Evolutionary conservation across 2,329 filamentous ascomycete genomes (phyloP).

Genomic region (Sporothrix schenckii): DNA sequence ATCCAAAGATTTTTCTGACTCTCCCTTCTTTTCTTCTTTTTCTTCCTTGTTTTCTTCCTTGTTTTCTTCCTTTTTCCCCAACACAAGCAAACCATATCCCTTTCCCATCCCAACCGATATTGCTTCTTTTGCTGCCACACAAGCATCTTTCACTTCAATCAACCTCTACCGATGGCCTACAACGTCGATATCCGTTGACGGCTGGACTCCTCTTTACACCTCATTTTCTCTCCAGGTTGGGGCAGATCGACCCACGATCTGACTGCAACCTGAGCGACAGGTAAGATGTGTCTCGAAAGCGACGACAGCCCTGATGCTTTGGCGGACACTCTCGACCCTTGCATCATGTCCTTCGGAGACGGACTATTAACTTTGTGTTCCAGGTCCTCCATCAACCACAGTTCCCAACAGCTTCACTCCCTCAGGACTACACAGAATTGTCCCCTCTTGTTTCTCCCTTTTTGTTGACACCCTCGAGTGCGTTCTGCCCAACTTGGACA

Average conservation of each 20-base stretch:
- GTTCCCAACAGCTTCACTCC: too few species aligned
- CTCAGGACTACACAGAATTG: too few species aligned
- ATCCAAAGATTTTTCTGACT: neutral
- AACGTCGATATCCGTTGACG: neutral
- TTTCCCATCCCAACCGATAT: too few species aligned
- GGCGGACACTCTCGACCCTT: too few species aligned
- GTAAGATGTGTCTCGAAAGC: neutral
- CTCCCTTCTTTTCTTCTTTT: too few species aligned
- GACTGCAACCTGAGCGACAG: neutral
- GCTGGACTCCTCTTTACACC: neutral
- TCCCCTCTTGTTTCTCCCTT: neutral
- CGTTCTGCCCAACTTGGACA: neutral
- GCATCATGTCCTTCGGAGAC: too few species aligned
- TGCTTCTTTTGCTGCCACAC: too few species aligned
- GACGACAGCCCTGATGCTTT: too few species aligned
- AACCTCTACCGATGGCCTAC: too few species aligned
- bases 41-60: neutral
- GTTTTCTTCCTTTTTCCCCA: neutral
- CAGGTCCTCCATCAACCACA: too few species aligned
- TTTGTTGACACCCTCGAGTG: neutral
- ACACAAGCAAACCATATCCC: neutral
- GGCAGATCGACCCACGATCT: neutral
- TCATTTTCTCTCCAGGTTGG: neutral
- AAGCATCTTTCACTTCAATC: too few species aligned
- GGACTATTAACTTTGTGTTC: too few species aligned